Conservation (phyloP, 2,329 filamentous ascomycete genomes). For the Microcyclosporella mali region DNA sequence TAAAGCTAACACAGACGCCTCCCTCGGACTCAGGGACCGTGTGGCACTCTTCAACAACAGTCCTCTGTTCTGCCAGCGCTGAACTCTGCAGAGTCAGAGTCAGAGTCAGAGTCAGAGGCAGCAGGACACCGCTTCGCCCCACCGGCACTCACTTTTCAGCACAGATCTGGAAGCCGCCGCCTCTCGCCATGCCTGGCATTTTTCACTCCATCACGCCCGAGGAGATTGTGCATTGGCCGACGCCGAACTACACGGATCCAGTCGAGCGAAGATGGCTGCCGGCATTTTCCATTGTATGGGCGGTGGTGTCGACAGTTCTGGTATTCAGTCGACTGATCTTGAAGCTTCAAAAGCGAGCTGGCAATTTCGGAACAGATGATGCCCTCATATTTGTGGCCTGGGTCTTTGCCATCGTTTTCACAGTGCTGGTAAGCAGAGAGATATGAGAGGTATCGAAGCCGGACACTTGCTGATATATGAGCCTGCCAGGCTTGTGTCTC, state of each 20-base stretch:
- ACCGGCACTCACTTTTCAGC: no score
- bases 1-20: no score
- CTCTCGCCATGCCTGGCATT: no score
- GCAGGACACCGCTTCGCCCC: no score
- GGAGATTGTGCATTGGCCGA: not conserved
- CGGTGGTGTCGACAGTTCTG: slow-evolving; percentile 18
- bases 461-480: no score
- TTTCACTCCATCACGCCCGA: not conserved
- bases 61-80: no score
- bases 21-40: no score
- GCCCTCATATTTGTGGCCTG: slow-evolving; percentile 8
- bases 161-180: no score
- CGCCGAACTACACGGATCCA: slow-evolving; percentile 23
- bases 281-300: slow-evolving; percentile 19
- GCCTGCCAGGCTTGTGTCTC: not conserved
- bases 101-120: no score
- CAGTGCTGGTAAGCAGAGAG: not conserved
- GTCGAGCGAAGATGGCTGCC: slow-evolving; percentile 25
- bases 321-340: slow-evolving; percentile 22
- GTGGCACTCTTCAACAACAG: no score
- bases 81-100: no score
- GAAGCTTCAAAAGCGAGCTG: slow-evolving; percentile 18
- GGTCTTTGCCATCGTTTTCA: not conserved
- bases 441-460: no score
- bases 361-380: slow-evolving; percentile 26